phyloP scores from a whole-genome alignment of 2,329 filamentous ascomycete species.

The Colletotrichum orbiculare region DNA sequence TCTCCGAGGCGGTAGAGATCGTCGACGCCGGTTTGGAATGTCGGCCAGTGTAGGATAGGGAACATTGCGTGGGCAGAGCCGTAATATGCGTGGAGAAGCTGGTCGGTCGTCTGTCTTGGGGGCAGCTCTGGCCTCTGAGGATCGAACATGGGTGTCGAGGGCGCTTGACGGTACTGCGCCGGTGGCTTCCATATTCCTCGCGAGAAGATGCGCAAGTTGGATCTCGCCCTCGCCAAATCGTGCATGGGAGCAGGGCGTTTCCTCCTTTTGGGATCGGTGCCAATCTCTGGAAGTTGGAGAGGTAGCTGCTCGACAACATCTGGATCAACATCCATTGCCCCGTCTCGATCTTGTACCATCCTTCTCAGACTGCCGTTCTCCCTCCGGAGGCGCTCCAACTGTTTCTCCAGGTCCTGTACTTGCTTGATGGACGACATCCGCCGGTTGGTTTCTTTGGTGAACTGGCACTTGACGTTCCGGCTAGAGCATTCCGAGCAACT shows the following conservation, averaged over 20 bases:
- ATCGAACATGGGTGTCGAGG: slow-evolving; percentile 57
- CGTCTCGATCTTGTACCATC: slow-evolving; percentile 65
- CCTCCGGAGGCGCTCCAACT: slow-evolving; percentile 81
- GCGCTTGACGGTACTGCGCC: slow-evolving; percentile 69
- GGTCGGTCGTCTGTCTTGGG: slow-evolving; percentile 74
- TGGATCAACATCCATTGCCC: slow-evolving; percentile 61
- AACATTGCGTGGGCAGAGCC: slow-evolving; percentile 81
- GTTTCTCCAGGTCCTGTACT: slow-evolving; percentile 95
- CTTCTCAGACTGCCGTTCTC: slow-evolving; percentile 81
- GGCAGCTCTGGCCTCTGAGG: slow-evolving; percentile 74
- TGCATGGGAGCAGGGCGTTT: slow-evolving; percentile 70
- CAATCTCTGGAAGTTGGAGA: slow-evolving; percentile 72
- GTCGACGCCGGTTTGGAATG: slow-evolving; percentile 81
- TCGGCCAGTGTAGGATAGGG: slow-evolving; percentile 90
- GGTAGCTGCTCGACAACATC: slow-evolving; percentile 61
- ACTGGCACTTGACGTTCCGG: slow-evolving; percentile 96
- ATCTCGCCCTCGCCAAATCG: slow-evolving; percentile 77
- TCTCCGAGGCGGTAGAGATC: slow-evolving; percentile 76
- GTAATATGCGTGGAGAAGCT: slow-evolving; percentile 80
- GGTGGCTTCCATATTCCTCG: slow-evolving; percentile 85
- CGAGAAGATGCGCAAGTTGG: slow-evolving; percentile 78
- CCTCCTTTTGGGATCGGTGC: slow-evolving; percentile 72
- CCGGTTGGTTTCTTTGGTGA: slow-evolving; percentile 98
- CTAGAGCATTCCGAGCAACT: slow-evolving; percentile 98
- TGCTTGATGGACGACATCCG: slow-evolving; percentile 99